Base-by-base conservation (phyloP, 148 eudicot species). In the Rhododendron ferrugineum region DNA sequence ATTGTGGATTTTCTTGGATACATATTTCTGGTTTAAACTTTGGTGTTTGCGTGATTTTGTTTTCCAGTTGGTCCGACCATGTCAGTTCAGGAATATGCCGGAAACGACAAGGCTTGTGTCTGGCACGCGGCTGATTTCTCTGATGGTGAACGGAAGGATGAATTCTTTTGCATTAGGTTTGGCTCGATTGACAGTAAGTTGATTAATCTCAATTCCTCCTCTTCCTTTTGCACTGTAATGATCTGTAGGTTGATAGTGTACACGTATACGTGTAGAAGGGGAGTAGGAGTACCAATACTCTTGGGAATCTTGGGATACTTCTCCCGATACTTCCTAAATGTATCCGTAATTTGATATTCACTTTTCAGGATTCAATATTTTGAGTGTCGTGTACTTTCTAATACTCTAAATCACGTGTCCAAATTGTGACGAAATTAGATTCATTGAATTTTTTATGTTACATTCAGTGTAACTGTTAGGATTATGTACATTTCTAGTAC, bases 61-160 rank as follows among this genome's bases (percentile, higher is more conserved):
- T 82, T 62, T 82, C 34, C 79, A 94, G 97, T 95, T 74, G 83
- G 89, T 62, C 85, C 91, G 15, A 91, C 93, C 14, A 92, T 95
- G 95, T 82, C 95, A 9, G 93, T 94, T 42, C 98, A 94, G 87
- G 97, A 95, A 84, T 96, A 93, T 82, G 92, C 92, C 13, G 97
- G 98, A 50, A 95, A 93, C 76, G 98, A 95, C 6, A 95, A 94
- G 87, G 93, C 94, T 1, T 95, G 98, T 84, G 94, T 95, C 78
- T 95, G 98, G 98, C 95, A 94, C 89, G 98, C 98, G 16, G 83
- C 88, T 87, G 98, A 95, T 88, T 95, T 84, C 86, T 91, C 98
- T 77, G 95, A 93, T 89, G 94, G 92, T 36, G 97, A 94, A 86
- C 83, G 94, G 87, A 94, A 94, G 86, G 92, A 93, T 54, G 98